Percentiles rank a stretch among this genome's conserved stretches.
phyloP scores from a whole-genome alignment of 1,284 basidiomycete species.

The Leccinum fallax region DNA sequence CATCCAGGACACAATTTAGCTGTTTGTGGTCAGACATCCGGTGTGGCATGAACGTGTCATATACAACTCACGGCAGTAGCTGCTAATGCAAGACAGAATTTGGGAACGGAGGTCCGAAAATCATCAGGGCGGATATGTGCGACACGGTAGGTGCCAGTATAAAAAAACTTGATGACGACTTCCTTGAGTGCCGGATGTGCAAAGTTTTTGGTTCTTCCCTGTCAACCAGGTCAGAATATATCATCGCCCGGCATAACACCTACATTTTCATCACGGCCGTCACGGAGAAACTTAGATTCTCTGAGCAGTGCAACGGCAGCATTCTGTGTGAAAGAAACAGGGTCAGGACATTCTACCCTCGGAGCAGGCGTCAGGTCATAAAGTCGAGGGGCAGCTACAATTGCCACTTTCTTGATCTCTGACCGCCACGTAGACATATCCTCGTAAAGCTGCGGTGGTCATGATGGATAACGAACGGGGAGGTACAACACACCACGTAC shows the following conservation, averaged over 20 bases:
- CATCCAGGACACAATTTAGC: neutral
- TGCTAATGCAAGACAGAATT: neutral
- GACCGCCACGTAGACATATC: neutral
- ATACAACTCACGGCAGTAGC: neutral
- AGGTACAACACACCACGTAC: neutral
- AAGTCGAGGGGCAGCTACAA: neutral
- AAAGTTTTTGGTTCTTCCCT: neutral
- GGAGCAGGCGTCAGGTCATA: neutral
- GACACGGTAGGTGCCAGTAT: neutral
- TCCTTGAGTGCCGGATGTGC: neutral
- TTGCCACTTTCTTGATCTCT: neutral
- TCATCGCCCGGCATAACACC: neutral
- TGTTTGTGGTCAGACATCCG: neutral
- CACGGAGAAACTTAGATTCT: neutral
- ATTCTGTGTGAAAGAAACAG: neutral
- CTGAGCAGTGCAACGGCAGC: neutral
- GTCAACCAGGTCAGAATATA: neutral
- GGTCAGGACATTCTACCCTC: neutral
- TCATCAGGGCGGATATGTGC: neutral
- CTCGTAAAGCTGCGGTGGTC: neutral
- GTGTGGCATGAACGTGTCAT: neutral
- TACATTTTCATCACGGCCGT: neutral
- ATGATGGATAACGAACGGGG: neutral
- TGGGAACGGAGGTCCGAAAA: neutral
- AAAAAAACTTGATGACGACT: neutral